phyloP scores from a whole-genome alignment of 495 filamentous ascomycete genomes.

The Delitschia confertaspora region DNA sequence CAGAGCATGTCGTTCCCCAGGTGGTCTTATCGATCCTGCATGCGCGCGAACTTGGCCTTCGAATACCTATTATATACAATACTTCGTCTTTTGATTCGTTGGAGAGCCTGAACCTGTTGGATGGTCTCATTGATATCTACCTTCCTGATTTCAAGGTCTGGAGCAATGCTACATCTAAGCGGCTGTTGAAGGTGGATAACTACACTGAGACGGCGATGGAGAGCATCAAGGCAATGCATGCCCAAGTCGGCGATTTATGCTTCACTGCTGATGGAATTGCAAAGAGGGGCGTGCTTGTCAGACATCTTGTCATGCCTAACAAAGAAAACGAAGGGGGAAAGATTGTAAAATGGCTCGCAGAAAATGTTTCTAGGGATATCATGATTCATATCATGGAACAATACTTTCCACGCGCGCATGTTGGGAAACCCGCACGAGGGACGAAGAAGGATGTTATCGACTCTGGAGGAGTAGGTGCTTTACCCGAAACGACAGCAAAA shows the following conservation, averaged over 20 bases:
- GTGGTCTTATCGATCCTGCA: constrained; percentile 61
- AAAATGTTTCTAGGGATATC: constrained; percentile 56
- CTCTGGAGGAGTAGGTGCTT: constrained; percentile 18
- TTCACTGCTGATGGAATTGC: constrained; percentile 71
- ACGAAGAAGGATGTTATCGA: constrained; percentile 19
- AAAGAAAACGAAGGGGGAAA: constrained; percentile 55
- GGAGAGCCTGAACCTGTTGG: constrained; percentile 54
- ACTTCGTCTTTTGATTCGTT: constrained; percentile 67
- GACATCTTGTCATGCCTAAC: constrained; percentile 74
- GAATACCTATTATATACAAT: constrained; percentile 67
- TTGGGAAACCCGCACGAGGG: constrained; percentile 53
- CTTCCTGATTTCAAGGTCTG: constrained; percentile 75
- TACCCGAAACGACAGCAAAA: constrained; percentile 32
- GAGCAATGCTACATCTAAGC: constrained; percentile 50
- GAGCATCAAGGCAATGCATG: constrained; percentile 65
- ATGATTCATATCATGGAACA: constrained; percentile 58
- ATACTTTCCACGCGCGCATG: constrained; percentile 66
- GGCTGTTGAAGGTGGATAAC: constrained; percentile 64
- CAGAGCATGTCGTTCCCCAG: constrained; percentile 71
- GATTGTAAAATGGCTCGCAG: constrained; percentile 62
- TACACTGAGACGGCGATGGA: constrained; percentile 58
- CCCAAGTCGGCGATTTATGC: constrained; percentile 65
- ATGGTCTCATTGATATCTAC: constrained; percentile 71
- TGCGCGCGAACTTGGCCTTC: constrained; percentile 55
- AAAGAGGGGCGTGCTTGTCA: constrained; percentile 58